A percentile compares a stretch with the other conserved stretches of the same genome.
These are phyloP conservation scores for Murraya koenigii DNA, from an alignment of 345 rosid genomes.

Conservation along the genomic window DNA sequence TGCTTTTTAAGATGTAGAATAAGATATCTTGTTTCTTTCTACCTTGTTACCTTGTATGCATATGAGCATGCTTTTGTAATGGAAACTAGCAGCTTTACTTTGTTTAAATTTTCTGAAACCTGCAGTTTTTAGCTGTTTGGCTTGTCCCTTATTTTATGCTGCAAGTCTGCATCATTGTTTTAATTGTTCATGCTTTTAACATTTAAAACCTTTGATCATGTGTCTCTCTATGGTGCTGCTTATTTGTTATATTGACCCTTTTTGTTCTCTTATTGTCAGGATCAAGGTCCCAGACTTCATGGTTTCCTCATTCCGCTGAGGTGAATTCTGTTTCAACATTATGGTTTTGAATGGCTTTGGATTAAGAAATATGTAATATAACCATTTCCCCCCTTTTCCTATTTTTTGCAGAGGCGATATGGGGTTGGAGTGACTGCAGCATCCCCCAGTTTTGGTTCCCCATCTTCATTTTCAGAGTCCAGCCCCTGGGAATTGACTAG, in stretches of 20 bases:
- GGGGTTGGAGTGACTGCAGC: constrained; percentile 31
- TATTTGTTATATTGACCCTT: constrained; percentile 1
- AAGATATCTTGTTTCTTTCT: not conserved
- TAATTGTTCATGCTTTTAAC: not conserved
- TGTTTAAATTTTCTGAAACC: not conserved
- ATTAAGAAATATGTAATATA: not conserved
- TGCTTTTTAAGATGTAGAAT: not conserved
- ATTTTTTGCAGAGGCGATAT: constrained; percentile 46
- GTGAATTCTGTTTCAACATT: constrained; percentile 29
- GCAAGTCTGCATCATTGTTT: not conserved
- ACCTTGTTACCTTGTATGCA: too few relatives aligned
- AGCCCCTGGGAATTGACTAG: constrained; percentile 50
- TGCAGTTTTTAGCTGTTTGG: not conserved
- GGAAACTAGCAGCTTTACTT: not conserved
- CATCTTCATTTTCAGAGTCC: constrained; percentile 50
- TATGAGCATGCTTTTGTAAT: not conserved
- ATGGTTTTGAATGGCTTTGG: constrained; percentile 3
- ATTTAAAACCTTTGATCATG: not conserved
- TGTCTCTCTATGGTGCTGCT: not conserved
- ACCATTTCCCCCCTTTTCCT: constrained; percentile 13
- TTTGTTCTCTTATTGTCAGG: constrained; percentile 33
- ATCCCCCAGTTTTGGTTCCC: constrained; percentile 59
- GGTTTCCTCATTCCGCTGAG: constrained; percentile 48
- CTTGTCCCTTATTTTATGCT: not conserved
- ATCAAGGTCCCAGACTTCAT: constrained; percentile 44